Percentiles rank a stretch among this genome's conserved stretches.
Conservation (phyloP, 805 yeast genomes). For the Saitoella complicata region DNA sequence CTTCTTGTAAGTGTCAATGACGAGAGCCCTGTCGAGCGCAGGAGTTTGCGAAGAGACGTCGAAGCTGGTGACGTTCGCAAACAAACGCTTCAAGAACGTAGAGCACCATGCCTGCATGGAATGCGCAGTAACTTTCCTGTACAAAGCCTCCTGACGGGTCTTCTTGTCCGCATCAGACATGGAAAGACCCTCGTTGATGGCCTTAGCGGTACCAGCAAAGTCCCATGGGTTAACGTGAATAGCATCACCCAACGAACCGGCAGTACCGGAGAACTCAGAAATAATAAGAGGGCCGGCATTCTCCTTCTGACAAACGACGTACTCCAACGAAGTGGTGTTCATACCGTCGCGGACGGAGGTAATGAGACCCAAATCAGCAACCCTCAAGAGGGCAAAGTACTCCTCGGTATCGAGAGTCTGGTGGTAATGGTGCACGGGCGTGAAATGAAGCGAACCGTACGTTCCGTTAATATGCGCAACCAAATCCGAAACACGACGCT, state of each 20-base stretch:
- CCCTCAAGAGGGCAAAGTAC: constrained; percentile 71
- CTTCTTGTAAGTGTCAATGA: constrained; percentile 40
- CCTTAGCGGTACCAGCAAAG: constrained; percentile 76
- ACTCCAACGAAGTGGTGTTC: constrained; percentile 89
- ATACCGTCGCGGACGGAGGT: constrained; percentile 91
- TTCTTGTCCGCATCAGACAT: constrained; percentile 34
- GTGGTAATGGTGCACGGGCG: constrained; percentile 87
- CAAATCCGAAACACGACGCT: constrained; percentile 67
- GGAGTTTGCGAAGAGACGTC: constrained; percentile 53
- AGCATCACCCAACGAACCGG: constrained; percentile 28
- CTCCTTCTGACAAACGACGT: constrained; percentile 68
- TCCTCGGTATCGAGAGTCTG: constrained; percentile 78
- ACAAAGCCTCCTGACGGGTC: constrained; percentile 36
- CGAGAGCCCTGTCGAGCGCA: constrained; percentile 53
- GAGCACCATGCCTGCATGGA: constrained; percentile 60
- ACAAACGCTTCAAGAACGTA: constrained; percentile 10
- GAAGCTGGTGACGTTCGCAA: constrained; percentile 21
- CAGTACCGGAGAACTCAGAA: constrained; percentile 89
- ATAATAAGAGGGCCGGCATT: constrained; percentile 60
- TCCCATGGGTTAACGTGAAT: constrained; percentile 94
- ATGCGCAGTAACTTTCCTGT: constrained; percentile 45
- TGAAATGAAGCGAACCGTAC: constrained; percentile 63
- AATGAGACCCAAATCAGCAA: constrained; percentile 77
- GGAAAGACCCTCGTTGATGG: constrained; percentile 52
- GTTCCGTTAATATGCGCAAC: constrained; percentile 69